Percentiles rank a stretch among this genome's conserved stretches.
phyloP scores from a whole-genome alignment of 805 yeast species.

The Lachancea sp. region DNA sequence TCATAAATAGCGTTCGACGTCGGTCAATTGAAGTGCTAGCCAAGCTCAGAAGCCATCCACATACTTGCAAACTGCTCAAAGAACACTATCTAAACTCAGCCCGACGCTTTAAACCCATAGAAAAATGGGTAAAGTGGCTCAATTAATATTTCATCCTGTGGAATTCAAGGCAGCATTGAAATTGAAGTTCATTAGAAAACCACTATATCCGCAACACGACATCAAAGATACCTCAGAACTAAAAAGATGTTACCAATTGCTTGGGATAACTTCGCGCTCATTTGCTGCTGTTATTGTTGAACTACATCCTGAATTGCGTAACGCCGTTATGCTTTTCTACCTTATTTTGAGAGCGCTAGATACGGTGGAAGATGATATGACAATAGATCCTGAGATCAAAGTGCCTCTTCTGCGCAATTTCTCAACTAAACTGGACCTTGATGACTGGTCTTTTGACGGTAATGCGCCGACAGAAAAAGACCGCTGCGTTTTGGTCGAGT shows the following conservation, averaged over 20 bases:
- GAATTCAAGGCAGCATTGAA: conserved; percentile 68
- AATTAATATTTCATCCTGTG: conserved; percentile 60
- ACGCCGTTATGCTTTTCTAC: conserved; percentile 78
- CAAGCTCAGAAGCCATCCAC: neutral
- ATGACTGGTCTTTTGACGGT: conserved; percentile 79
- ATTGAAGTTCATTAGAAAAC: conserved; percentile 48
- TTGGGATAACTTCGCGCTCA: conserved; percentile 74
- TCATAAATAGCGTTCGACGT: no score
- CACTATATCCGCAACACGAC: conserved; percentile 44
- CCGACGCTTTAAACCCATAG: no score
- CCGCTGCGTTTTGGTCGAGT: conserved; percentile 72
- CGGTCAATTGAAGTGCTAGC: no score
- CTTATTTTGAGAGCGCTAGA: conserved; percentile 84
- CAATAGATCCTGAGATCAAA: conserved; percentile 64
- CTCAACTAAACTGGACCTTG: conserved; percentile 50
- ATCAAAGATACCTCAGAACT: conserved; percentile 39
- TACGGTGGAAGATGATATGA: conserved; percentile 95
- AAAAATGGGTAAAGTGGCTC: conserved; percentile 55
- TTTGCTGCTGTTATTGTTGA: conserved; percentile 92
- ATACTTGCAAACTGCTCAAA: neutral
- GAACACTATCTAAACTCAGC: neutral
- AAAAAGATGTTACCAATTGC: conserved; percentile 58
- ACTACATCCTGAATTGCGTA: conserved; percentile 81
- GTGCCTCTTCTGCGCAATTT: conserved; percentile 68
- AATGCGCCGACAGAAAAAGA: conserved; percentile 74